Base-by-base conservation (phyloP, 345 rosid genomes). In the Melaleuca alternifolia region DNA sequence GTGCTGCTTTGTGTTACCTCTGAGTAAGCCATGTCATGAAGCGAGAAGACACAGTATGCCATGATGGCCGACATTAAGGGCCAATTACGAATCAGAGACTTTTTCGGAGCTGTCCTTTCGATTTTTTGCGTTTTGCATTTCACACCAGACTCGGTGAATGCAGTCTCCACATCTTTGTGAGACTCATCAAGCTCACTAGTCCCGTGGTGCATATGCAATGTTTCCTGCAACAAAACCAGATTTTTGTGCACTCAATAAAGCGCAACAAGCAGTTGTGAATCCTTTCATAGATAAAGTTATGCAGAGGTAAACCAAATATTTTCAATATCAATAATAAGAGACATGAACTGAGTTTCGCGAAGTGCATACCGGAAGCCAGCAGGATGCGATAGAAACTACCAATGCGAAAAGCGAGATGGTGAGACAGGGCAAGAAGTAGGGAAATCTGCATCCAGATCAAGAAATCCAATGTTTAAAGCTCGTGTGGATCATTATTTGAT, bases 1-100 rank as follows among this genome's bases (percentile, higher is more conserved):
- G 5, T 46, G 48, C 11, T 33, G n/a, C 41, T 21, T 14, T 53
- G 59, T 23, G 3, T 26, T 89, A 96, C 99, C 98, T 97, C 98
- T 3, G 97, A 83, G 91, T 96, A 97, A 86, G 99, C 98, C 99
- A 97, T 96, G 87, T 97, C 98, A 59, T 94, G 97, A 85, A 97
- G 98, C 24, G 99, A 94, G 91, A 96, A 94, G 88, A 95, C 84
- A 30, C 98, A 97, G 84, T 97, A 96, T 50, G 94, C 98, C 15
- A 97, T 89, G 75, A 96, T 93, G 50, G 99, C 92, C 44, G 99
- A 97, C 90, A 97, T 91, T 18, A 96, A 89, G 84, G 99, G 99
- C 99, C 99, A 97, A 88, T 96, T 97, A 87, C 65, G 91, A 65
- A 93, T 23, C n/a, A 97, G 96, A 62, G 93, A 91, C 54, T 87